A percentile compares a stretch with the other conserved stretches of the same genome.
phyloP scores from a whole-genome alignment of 176 grass and related monocot species.

The Carex parvula region DNA sequence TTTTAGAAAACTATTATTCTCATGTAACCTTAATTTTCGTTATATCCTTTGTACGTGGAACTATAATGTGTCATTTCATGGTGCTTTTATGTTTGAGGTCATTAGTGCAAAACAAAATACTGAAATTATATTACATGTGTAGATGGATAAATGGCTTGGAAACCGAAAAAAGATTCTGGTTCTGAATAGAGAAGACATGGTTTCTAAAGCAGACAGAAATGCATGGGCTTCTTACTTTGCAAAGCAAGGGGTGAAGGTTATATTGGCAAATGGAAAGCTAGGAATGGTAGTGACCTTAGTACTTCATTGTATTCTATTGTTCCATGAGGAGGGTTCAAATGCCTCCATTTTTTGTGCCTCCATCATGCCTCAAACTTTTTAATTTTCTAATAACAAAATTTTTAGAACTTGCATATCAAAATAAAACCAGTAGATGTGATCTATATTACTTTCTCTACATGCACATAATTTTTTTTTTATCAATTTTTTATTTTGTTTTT shows the following conservation, averaged over 20 bases:
- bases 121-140: slow-evolving; percentile 8
- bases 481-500: too few relatives aligned
- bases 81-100: slow-evolving; percentile 5
- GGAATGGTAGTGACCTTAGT: slow-evolving; percentile 67
- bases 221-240: slow-evolving; percentile 81
- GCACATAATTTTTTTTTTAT: too few relatives aligned
- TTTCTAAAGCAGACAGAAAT: slow-evolving; percentile 78
- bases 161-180: slow-evolving; percentile 85
- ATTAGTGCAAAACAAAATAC: neutral
- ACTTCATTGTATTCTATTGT: neutral
- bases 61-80: neutral
- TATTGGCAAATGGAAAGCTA: slow-evolving; percentile 80
- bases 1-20: slow-evolving; percentile 13
- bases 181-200: slow-evolving; percentile 96
- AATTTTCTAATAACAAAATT: too few relatives aligned
- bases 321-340: neutral
- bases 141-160: slow-evolving; percentile 96
- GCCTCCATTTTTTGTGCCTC: too few relatives aligned
- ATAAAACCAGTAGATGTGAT: too few relatives aligned
- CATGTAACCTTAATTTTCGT: neutral
- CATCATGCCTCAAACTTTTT: too few relatives aligned
- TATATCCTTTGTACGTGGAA: neutral
- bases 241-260: slow-evolving; percentile 78
- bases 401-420: too few relatives aligned
- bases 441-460: too few relatives aligned